These are phyloP conservation scores for Phaseolus coccineus DNA, from an alignment of 331 rosid species.

Conservation along the genomic window DNA sequence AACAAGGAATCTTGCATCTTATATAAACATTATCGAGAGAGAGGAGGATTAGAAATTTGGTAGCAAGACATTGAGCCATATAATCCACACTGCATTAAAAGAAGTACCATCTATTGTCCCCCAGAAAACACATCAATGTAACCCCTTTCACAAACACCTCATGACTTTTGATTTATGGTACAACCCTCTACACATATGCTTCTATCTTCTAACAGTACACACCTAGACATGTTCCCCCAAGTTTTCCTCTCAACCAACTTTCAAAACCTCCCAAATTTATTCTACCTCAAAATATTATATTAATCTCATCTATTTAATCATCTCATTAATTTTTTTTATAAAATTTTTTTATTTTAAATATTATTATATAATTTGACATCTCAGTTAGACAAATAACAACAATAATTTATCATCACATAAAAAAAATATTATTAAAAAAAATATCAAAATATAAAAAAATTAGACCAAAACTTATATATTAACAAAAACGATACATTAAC, in stretches of 20 bases:
- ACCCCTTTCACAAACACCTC: not conserved
- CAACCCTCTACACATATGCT: not conserved
- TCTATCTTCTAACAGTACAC: not conserved
- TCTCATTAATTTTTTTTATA: no score
- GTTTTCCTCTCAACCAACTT: not conserved
- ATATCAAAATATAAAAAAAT: no score
- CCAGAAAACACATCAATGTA: not conserved
- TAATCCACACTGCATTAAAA: not conserved
- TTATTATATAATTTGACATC: no score
- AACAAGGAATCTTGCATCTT: not conserved
- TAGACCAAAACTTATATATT: no score
- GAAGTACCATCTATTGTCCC: not conserved
- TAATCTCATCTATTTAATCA: no score
- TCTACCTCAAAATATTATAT: not conserved
- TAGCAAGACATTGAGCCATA: not conserved
- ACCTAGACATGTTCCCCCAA: not conserved
- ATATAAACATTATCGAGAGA: not conserved
- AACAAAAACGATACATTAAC: no score
- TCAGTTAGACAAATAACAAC: no score
- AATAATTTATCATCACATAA: no score
- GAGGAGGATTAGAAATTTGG: not conserved
- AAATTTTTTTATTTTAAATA: no score
- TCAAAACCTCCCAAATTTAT: not conserved
- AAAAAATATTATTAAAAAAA: no score
- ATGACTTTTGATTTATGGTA: not conserved